These are phyloP conservation scores for Diospyros lotus DNA, from an alignment of 148 eudicot species.

Conservation along the genomic window DNA sequence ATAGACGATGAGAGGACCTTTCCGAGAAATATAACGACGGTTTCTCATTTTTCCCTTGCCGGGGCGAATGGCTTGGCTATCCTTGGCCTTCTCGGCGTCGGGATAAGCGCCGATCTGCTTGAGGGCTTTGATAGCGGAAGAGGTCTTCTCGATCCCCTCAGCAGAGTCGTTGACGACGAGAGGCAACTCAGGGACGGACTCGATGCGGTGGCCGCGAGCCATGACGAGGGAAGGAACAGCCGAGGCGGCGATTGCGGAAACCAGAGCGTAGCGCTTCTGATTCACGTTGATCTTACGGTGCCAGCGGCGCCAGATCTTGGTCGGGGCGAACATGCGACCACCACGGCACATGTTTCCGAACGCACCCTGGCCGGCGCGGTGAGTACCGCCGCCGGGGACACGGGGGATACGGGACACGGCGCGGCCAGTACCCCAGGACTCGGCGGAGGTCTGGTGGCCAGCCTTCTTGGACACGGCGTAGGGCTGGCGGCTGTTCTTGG, in stretches of 20 bases:
- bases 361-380: slow-evolving; percentile 70
- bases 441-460: slow-evolving; percentile 25
- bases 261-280: slow-evolving; percentile 50
- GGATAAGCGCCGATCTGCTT: slow-evolving; percentile 44
- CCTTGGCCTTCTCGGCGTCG: slow-evolving; percentile 20
- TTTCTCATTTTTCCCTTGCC: slow-evolving; percentile 74
- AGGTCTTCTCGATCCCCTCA: too few relatives aligned
- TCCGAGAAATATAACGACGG: neutral
- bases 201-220: slow-evolving; percentile 49
- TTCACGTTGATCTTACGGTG: too few relatives aligned
- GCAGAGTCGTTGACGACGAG: slow-evolving; percentile 36
- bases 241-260: slow-evolving; percentile 52
- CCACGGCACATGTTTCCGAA: slow-evolving; percentile 1
- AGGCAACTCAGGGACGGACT: slow-evolving; percentile 52
- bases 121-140: slow-evolving; percentile 25
- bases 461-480: slow-evolving; percentile 59
- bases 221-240: slow-evolving; percentile 49
- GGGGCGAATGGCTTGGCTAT: slow-evolving; percentile 41
- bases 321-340: too few relatives aligned
- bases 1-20: too few relatives aligned
- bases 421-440: too few relatives aligned
- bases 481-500: slow-evolving; percentile 25
- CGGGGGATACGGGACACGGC: too few relatives aligned
- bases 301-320: too few relatives aligned
- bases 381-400: slow-evolving; percentile 41